Percentiles rank a stretch among this genome's conserved stretches.
Conservation (phyloP, 495 filamentous ascomycete genomes). For the Daldinia loculata region DNA sequence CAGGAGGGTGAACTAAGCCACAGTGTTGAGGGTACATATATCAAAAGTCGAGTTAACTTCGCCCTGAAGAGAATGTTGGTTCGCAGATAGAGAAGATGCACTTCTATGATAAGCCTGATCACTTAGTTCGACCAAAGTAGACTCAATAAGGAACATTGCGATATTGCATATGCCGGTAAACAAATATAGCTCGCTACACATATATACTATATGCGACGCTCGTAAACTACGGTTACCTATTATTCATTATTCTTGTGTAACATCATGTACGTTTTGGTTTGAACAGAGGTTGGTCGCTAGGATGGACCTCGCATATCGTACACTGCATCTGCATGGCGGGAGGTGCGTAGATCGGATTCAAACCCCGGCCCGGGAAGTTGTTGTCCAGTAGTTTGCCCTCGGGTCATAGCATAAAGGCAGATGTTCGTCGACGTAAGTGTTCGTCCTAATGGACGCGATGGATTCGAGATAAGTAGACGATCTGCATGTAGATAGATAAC, state of each 20-base stretch:
- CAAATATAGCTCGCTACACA: conserved; percentile 7
- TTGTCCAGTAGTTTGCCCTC: conserved; percentile 22
- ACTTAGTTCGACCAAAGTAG: neutral
- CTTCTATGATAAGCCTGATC: neutral
- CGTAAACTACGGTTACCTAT: neutral
- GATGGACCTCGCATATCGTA: conserved; percentile 30
- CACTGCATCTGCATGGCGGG: conserved; percentile 35
- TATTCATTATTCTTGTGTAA: conserved; percentile 25
- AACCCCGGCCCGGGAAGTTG: conserved; percentile 33
- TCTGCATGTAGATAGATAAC: conserved; percentile 36
- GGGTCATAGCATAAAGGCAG: conserved; percentile 23
- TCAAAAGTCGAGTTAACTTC: neutral
- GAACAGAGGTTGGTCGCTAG: conserved; percentile 16
- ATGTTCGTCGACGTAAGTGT: conserved; percentile 24
- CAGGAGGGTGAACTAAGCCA: conserved; percentile 13
- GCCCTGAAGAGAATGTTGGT: conserved; percentile 8
- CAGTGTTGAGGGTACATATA: neutral
- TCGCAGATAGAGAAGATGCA: neutral
- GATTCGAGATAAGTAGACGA: conserved; percentile 21
- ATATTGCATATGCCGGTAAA: conserved; percentile 7
- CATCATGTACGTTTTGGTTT: conserved; percentile 6
- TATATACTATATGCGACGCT: conserved; percentile 3
- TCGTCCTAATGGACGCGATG: conserved; percentile 9
- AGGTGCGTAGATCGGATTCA: conserved; percentile 36
- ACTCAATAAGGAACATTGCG: conserved; percentile 5